Evolutionary conservation across 2,329 filamentous ascomycete species (phyloP).

Genomic region (Neonectria neomacrospora): DNA sequence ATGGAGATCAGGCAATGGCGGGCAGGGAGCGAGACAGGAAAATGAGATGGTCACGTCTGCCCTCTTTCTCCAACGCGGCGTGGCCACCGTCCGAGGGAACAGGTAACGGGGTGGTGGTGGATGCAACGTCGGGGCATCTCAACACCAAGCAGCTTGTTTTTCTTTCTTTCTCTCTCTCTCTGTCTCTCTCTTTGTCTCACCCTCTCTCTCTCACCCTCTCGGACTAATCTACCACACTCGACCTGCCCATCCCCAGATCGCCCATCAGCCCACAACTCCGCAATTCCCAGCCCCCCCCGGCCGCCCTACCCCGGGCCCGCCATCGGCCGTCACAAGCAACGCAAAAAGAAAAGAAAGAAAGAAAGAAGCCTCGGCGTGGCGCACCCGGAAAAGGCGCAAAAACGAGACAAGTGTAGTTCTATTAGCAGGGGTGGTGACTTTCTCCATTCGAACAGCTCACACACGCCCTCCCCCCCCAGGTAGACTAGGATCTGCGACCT

Average conservation of each 20-base stretch:
- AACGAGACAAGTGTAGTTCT: conserved; percentile 6
- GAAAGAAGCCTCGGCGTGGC: conserved; percentile 35
- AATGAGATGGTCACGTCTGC: background rate
- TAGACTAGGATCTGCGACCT: too few relatives aligned
- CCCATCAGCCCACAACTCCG: conserved; percentile 14
- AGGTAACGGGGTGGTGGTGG: background rate
- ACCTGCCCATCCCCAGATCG: conserved; percentile 12
- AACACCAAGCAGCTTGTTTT: conserved; percentile 7
- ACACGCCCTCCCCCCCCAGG: too few relatives aligned
- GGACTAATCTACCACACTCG: background rate
- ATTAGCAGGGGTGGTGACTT: too few relatives aligned
- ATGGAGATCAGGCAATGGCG: conserved; percentile 8
- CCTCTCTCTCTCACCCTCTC: too few relatives aligned
- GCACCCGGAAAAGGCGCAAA: conserved; percentile 14
- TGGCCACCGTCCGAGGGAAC: background rate
- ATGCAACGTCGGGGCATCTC: conserved; percentile 17
- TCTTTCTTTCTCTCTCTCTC: background rate
- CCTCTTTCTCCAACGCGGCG: background rate
- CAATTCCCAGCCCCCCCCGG: too few relatives aligned
- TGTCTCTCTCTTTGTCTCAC: too few relatives aligned
- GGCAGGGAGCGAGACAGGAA: background rate
- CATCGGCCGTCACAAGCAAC: conserved; percentile 14
- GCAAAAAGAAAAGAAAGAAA: background rate
- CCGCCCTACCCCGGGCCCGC: background rate
- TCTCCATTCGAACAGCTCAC: too few relatives aligned